Evolutionary conservation across 192 early-diverging fungal species (phyloP).

Genomic region (Linderina pennispora): DNA sequence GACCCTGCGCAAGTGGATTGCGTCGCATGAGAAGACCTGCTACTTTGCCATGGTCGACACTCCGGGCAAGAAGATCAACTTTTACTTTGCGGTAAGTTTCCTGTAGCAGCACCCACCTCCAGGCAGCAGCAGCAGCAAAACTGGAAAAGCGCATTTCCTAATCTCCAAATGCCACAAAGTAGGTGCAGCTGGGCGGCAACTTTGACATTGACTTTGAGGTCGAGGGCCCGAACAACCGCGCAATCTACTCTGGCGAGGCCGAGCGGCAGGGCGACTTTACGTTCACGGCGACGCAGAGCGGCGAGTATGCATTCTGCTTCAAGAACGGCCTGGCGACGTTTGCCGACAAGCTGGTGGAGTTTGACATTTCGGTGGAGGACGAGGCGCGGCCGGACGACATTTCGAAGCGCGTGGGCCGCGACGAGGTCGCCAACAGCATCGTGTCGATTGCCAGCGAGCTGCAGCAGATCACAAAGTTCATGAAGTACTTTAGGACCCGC

Average conservation of each 20-base stretch:
- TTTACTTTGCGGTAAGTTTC: constrained; percentile 99
- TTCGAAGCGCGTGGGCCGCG: constrained; percentile 49
- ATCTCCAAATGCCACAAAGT: constrained; percentile 2
- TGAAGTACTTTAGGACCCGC: constrained; percentile 84
- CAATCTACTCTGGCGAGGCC: constrained; percentile 70
- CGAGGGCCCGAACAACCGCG: constrained; percentile 61
- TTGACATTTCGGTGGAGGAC: constrained; percentile 91
- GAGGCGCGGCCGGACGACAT: constrained; percentile 64
- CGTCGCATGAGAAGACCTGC: constrained; percentile 86
- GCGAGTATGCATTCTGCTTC: constrained; percentile 98
- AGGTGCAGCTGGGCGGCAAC: constrained; percentile 94
- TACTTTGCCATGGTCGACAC: constrained; percentile 78
- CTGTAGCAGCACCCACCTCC: constrained; percentile 21
- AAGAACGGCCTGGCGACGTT: constrained; percentile 91
- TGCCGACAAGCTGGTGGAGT: constrained; percentile 92
- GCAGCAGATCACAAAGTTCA: constrained; percentile 67
- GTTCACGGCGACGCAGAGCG: constrained; percentile 75
- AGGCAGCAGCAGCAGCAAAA: not conserved
- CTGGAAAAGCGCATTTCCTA: too few relatives aligned
- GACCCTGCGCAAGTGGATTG: constrained; percentile 80
- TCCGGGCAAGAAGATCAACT: constrained; percentile 85
- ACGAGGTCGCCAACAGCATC: constrained; percentile 52
- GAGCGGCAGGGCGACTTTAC: constrained; percentile 96
- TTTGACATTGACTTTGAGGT: constrained; percentile 97
- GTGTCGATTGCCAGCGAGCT: constrained; percentile 60